Evolutionary conservation across 164 flowering plant genomes (phyloP), one percentile per base, ranked within the genome.

Genomic region (Hamamelis virginiana): DNA sequence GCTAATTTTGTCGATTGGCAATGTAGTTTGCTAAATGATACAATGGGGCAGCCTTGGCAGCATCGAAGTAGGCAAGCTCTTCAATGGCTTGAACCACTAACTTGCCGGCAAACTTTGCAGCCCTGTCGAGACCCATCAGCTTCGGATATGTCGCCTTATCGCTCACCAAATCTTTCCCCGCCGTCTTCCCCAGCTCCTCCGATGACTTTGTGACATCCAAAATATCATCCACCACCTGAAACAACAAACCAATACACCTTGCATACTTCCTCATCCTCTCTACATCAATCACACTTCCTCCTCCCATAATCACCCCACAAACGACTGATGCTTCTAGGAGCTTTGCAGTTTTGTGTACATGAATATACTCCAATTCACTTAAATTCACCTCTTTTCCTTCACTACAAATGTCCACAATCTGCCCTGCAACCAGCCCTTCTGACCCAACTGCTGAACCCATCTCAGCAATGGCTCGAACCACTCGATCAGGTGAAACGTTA

Each of bases 151-250:
- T 77, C 0, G 77, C 69, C 63, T 77, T 77, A 26, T 64, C 74
- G 13, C 45, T 55, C 61, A 25, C 56, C 59, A 66, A 52, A 28
- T 77, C 80, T 59, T 77, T 77, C 27, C 77, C 75, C 0, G 75
- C 70, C 46, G 75, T 78, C 62, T 77, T 77, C 45, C 80, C 77
- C 14, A 77, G 44, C 13, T 61, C 74, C 55, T 70, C 52, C n/a
- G 75, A 67, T 0, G 75, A 70, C 59, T 45, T 73, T 12, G 75
- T 74, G 53, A 73, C 74, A 25, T 77, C 80, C 50, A 77, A 15
- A 14, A 77, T 70, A 25, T 73, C 77, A 68, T 74, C 77, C 50
- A 77, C 77, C 16, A 73, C 80, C 23, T 77, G 80, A 53, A 73
- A 73, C 72, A 77, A 46, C 57, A 77, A 43, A 44, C 77, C 77